phyloP scores from a whole-genome alignment of 2,329 filamentous ascomycete genomes.

The Sclerotinia minor region DNA sequence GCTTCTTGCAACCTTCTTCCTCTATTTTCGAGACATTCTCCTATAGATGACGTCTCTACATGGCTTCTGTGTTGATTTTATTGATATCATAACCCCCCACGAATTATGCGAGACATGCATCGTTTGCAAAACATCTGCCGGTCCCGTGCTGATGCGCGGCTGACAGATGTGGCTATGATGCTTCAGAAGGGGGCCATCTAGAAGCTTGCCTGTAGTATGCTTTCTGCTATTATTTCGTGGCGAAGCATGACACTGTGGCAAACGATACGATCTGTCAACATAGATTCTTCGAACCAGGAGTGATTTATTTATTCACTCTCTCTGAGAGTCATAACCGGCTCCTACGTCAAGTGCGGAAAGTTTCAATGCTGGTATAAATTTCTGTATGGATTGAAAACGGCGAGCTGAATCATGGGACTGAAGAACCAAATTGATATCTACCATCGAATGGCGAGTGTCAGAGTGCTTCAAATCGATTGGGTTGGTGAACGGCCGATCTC shows the following conservation, averaged over 20 bases:
- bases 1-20: background rate
- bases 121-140: constrained; percentile 5
- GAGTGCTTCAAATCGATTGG: background rate
- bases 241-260: background rate
- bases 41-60: background rate
- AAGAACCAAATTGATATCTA: background rate
- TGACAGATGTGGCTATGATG: background rate
- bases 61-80: background rate
- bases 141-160: background rate
- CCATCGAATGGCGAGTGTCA: background rate
- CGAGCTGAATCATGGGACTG: background rate
- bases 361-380: background rate
- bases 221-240: background rate
- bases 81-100: background rate
- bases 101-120: constrained; percentile 10
- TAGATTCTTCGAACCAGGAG: background rate
- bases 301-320: background rate
- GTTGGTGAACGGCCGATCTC: background rate
- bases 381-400: background rate
- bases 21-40: constrained; percentile 1
- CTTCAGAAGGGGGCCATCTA: background rate
- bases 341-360: background rate
- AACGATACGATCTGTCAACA: background rate
- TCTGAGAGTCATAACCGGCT: background rate
- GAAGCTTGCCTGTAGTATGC: background rate